A percentile compares a stretch with the other conserved stretches of the same genome.
These are phyloP conservation scores for Zygotorulaspora chibaensis DNA, from an alignment of 805 yeast genomes.

Conservation along the genomic window DNA sequence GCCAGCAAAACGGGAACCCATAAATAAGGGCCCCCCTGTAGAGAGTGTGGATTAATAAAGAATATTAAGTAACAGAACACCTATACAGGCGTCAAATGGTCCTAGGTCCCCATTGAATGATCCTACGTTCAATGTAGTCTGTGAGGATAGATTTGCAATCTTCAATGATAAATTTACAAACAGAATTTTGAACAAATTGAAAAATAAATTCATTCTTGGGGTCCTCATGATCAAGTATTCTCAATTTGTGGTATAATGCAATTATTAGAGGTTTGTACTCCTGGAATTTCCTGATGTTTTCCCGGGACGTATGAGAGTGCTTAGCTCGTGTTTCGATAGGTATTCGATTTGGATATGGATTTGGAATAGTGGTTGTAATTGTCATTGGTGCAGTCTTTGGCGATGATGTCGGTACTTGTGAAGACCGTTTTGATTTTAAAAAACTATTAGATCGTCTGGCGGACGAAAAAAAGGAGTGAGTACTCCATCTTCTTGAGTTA, in stretches of 20 bases:
- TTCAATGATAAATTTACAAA: conserved; percentile 16
- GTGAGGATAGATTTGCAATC: conserved; percentile 15
- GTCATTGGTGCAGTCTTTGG: background rate
- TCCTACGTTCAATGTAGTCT: conserved; percentile 6
- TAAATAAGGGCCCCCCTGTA: too few relatives aligned
- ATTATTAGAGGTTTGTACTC: conserved; percentile 13
- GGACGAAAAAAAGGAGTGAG: background rate
- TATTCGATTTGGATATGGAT: background rate
- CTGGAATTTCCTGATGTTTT: conserved; percentile 7
- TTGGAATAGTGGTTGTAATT: background rate
- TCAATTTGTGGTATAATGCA: conserved; percentile 9
- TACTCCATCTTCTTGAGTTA: conserved; percentile 1
- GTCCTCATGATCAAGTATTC: conserved; percentile 9
- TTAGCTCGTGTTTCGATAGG: background rate
- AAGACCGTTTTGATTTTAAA: background rate
- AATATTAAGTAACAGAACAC: background rate
- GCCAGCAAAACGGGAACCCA: too few relatives aligned
- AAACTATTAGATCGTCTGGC: background rate
- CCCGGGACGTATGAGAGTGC: background rate
- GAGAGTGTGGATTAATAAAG: background rate
- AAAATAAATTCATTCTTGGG: conserved; percentile 16
- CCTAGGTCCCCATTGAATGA: background rate
- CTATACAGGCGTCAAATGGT: background rate
- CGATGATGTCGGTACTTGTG: too few relatives aligned
- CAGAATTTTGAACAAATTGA: conserved; percentile 12